Evolutionary conservation across 148 eudicot genomes (phyloP), one percentile per base, ranked within the genome.

Genomic region (Hydrangea macrophylla): DNA sequence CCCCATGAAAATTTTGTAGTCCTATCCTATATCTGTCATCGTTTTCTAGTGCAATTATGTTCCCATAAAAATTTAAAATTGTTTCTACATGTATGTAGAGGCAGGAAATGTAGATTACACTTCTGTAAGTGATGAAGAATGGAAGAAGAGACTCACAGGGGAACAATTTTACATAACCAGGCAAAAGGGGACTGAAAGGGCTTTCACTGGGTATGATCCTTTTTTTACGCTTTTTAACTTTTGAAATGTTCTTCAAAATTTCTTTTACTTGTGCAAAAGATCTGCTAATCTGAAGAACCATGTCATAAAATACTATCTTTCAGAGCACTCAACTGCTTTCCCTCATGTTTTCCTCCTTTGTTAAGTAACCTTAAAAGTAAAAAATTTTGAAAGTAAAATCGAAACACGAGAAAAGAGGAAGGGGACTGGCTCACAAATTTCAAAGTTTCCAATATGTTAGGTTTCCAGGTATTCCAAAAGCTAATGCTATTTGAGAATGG

Each of bases 181-280:
- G 23, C 80, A 90, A 81, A 92, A 92, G 86, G 96, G 98, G 51
- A 92, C 96, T 1, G 98, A 90, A 81, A 86, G 96, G 78, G 85
- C 98, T 70, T 92, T 92, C 71, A 84, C 87, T 65, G 96, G 98
- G 96, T 92, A 79, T 69, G 73, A 9, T 70, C 31, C 64, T 53
- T 13, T 66, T 30, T 57, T 22, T 50, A 8, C 36, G 23, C 40
- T 54, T 10, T 7, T 54, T 26, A 51, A 22, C 22, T 20, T 35
- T 36, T 60, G 18, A 1, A 20, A n/a, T n/a, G 17, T 58, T 15
- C 17, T 42, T 42, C 3, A 18, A 35, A 35, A 3, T 42, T 42
- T 42, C 15, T 12, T 42, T 42, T 42, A 42, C 6, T 48, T 48
- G 4, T 17, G 22, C 53, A 18, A 17, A 48, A 42, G 48, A 42